phyloP scores from a whole-genome alignment of 805 yeast genomes.

The Candida palmyrensis region DNA sequence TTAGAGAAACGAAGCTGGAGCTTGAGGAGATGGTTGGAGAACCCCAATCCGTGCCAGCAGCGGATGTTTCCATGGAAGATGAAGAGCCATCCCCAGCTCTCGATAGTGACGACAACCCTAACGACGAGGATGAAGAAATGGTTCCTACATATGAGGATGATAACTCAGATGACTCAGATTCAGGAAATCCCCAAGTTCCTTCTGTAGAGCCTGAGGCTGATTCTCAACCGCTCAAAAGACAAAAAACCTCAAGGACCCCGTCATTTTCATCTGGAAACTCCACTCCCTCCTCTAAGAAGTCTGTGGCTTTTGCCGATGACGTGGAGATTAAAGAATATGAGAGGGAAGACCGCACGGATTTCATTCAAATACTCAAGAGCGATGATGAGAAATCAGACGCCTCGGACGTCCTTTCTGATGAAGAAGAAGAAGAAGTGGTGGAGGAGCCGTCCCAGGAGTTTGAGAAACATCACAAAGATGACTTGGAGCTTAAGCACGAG shows the following conservation, averaged over 20 bases:
- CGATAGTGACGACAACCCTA: slow-evolving; percentile 10
- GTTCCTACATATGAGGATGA: slow-evolving; percentile 19
- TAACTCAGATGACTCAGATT: slow-evolving; percentile 14
- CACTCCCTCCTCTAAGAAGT: slow-evolving; percentile 22
- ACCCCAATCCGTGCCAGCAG: neutral
- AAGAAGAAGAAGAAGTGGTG: slow-evolving; percentile 11
- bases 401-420: slow-evolving; percentile 6
- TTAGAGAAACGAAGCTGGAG: slow-evolving; percentile 26
- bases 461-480: slow-evolving; percentile 26
- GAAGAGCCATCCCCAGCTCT: slow-evolving; percentile 28
- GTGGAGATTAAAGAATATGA: slow-evolving; percentile 38
- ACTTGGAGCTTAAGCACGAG: slow-evolving; percentile 24
- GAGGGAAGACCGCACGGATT: slow-evolving; percentile 28
- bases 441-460: slow-evolving; percentile 12
- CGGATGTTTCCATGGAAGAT: slow-evolving; percentile 5
- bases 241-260: slow-evolving; percentile 13
- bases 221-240: slow-evolving; percentile 7
- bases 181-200: slow-evolving; percentile 60
- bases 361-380: slow-evolving; percentile 17
- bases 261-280: slow-evolving; percentile 18
- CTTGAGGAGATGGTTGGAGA: slow-evolving; percentile 23
- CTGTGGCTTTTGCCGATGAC: slow-evolving; percentile 39
- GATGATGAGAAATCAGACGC: slow-evolving; percentile 10
- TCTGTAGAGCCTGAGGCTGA: slow-evolving; percentile 33
- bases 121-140: slow-evolving; percentile 18